Evolutionary conservation across 345 rosid genomes (phyloP), one percentile per base, ranked within the genome.

Genomic region (Acer negundo): DNA sequence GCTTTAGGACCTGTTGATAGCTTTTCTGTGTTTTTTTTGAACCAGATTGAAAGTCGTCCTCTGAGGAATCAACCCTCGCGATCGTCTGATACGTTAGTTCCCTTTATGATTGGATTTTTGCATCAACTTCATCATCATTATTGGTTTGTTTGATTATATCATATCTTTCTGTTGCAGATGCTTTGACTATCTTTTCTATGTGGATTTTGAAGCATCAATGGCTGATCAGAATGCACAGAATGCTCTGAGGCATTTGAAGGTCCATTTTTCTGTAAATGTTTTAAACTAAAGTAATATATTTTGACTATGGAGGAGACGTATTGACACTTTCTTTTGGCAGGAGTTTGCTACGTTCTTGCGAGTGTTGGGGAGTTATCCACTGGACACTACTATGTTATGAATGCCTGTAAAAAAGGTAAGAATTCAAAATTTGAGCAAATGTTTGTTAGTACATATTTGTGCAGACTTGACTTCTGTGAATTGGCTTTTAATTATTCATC

Each of bases 131-230:
- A 3, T 67, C 42, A 28, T 20, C 12, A 9, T 8, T 61, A 67
- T 68, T 35, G 56, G 22, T 56, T 24, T 69, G 16, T 58, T 42
- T 68, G 0, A 15, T 12, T 12, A 31, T 17, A 62, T 68, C 59
- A 15, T 67, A 46, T 67, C 38, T 22, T 51, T 78, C 62, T 62
- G 22, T 74, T 66, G 74, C 92, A 90, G 99, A 80, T 89, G 86
- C 86, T 96, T 96, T 71, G 97, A 92, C 81, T 96, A 91, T 80
- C 90, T 94, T 63, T 96, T 96, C 85, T 92, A 94, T 75, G 98
- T 94, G 85, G 99, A 96, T 82, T 92, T 96, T 59, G 99, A 92
- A 81, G 95, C 97, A 81, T 96, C 99, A 40, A 96, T 94, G 98
- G 99, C 99, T 63, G 93, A 94, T 26, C 85, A 91, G 86, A 86